Conservation (phyloP, 78 protist species). For the Dictyostelium citrinum region DNA sequence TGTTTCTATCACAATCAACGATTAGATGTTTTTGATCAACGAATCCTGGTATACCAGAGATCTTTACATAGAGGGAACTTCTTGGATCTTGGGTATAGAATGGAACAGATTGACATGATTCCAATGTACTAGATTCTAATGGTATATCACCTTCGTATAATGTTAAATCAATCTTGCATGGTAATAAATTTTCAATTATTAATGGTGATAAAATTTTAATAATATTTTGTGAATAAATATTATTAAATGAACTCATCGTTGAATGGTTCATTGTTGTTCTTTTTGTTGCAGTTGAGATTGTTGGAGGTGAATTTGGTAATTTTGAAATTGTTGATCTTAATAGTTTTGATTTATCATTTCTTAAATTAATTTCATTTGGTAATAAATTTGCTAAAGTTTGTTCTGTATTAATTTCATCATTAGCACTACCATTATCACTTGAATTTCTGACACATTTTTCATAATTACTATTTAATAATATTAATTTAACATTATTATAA, state of each 20-base stretch:
- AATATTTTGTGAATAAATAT: background rate
- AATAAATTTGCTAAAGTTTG: background rate
- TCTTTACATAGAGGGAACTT: background rate
- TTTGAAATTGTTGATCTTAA: background rate
- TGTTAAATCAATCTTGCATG: slow-evolving; percentile 4
- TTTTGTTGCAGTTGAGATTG: background rate
- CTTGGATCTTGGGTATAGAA: slow-evolving; percentile 65
- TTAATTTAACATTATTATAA: background rate
- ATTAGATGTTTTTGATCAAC: background rate
- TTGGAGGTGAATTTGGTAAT: background rate
- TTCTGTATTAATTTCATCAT: background rate
- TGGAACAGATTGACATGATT: background rate
- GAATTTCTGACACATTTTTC: background rate
- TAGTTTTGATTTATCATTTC: slow-evolving; percentile 3
- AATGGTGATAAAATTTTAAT: slow-evolving; percentile 49
- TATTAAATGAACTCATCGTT: background rate
- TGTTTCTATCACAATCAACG: slow-evolving; percentile 18
- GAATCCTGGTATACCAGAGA: slow-evolving; percentile 56
- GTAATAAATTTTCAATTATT: slow-evolving; percentile 38
- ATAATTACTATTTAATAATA: slow-evolving; percentile 7
- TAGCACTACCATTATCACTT: background rate
- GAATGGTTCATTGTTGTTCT: background rate
- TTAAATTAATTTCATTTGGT: slow-evolving; percentile 19
- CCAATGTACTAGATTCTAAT: background rate
- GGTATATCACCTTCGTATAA: background rate